These are phyloP conservation scores for Pyrenochaeta sp. DNA, from an alignment of 2,329 filamentous ascomycete genomes.

Conservation along the genomic window DNA sequence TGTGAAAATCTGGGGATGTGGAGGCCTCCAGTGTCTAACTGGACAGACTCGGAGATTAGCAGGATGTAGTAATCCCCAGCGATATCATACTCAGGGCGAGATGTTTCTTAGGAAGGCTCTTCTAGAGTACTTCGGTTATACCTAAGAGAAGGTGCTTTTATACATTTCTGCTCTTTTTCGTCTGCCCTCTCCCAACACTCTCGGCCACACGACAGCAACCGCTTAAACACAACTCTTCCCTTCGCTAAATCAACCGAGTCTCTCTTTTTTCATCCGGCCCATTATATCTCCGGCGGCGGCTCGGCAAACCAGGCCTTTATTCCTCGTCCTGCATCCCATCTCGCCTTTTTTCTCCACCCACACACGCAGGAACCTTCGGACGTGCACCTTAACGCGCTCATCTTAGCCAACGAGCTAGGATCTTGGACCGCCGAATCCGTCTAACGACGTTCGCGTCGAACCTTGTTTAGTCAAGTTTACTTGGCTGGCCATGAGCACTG, in stretches of 20 bases:
- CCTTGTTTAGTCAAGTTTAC: too few species aligned
- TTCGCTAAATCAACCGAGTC: neutral
- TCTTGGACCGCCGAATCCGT: too few species aligned
- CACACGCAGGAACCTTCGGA: neutral
- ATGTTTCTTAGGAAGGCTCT: too few species aligned
- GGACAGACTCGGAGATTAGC: neutral
- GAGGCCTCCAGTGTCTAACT: neutral
- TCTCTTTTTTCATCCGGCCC: neutral
- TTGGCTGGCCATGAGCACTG: too few species aligned
- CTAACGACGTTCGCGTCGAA: too few species aligned
- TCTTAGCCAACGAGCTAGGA: too few species aligned
- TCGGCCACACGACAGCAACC: too few species aligned
- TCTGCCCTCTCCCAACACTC: too few species aligned
- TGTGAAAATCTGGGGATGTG: conserved; percentile 2
- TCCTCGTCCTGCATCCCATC: neutral
- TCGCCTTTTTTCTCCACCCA: neutral
- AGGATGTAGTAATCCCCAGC: neutral
- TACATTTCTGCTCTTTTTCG: too few species aligned
- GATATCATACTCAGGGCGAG: too few species aligned
- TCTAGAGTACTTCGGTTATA: too few species aligned
- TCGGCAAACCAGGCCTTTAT: neutral
- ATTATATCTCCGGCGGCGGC: neutral
- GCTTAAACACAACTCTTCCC: neutral
- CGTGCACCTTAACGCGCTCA: neutral
- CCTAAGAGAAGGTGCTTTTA: too few species aligned